Evolutionary conservation across 2,329 filamentous ascomycete genomes (phyloP), one percentile per base, ranked within the genome.

Genomic region (Cladosporium sp.): DNA sequence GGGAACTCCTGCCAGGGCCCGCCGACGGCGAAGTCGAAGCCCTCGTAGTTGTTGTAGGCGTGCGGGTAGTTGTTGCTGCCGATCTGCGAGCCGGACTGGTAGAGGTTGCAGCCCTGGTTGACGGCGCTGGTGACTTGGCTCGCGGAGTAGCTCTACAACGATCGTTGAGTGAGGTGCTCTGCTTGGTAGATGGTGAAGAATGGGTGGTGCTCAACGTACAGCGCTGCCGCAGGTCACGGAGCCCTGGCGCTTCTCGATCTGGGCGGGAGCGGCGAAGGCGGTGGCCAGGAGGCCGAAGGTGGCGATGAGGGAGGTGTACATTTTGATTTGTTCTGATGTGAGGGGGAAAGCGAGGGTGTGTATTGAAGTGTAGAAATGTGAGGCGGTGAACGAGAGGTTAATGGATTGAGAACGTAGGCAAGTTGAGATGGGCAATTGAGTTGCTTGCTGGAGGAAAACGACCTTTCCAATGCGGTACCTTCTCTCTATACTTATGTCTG

Each of bases 1-100:
- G 83, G 83, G 64, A 84, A 86, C 65, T 86, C 83, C 54, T 83
- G 77, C 63, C 80, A 86, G 0, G 81, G 80, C 0, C 79, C 80
- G 3, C 63, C 56, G 4, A 83, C 75, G 2, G 71, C 57, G 64
- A 86, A 85, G 36, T 71, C 67, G 63, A 86, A 85, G 15, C 79
- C 80, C 61, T 85, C 82, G 58, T 77, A 51, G 54, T 58, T 60
- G 56, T 62, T 61, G 59, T 58, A 61, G 2, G 38, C 43, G 52
- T 65, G 60, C 15, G 61, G 60, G 53, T 64, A 66, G 34, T 71
- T 61, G 37, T 67, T 69, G 1, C 63, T 62, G 22, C 59, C 58
- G 43, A 70, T 71, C 22, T 67, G 56, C 45, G 68, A 54, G 53
- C 50, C 55, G 49, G 54, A 42, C 34, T 37, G 32, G 62, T 80